phyloP scores from a whole-genome alignment of 352 stramenopile genomes.

The Vaucheria bursata region DNA sequence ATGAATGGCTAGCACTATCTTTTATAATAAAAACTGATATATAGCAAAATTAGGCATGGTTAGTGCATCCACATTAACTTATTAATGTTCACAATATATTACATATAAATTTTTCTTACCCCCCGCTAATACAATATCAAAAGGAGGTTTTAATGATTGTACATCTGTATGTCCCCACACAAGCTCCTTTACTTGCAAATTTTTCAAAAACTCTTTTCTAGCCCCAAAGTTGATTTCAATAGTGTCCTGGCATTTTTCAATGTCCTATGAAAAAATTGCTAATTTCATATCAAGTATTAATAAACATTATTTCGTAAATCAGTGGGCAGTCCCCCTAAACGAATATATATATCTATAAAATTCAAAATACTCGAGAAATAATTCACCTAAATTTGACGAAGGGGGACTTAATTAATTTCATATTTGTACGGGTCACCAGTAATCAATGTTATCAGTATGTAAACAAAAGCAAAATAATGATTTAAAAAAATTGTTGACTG shows the following conservation, averaged over 20 bases:
- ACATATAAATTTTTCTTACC: no score
- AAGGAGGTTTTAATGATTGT: conserved; percentile 23
- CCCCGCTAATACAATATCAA: conserved; percentile 35
- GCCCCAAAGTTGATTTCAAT: conserved; percentile 24
- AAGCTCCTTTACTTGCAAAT: conserved; percentile 10
- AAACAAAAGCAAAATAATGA: no score
- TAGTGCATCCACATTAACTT: no score
- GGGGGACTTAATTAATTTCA: no score
- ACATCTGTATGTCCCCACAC: conserved; percentile 22
- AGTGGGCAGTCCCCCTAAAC: not conserved
- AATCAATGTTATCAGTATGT: no score
- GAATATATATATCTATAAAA: not conserved
- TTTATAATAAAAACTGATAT: no score
- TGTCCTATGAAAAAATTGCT: not conserved
- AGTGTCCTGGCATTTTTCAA: conserved; percentile 31
- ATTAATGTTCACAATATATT: no score
- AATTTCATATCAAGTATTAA: not conserved
- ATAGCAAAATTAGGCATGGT: no score
- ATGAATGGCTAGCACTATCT: no score
- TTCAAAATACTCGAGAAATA: not conserved
- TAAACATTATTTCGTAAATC: not conserved
- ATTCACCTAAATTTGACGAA: not conserved
- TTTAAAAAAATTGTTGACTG: no score
- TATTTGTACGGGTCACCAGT: no score
- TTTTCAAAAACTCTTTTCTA: conserved; percentile 9